Evolutionary conservation across 2,329 filamentous ascomycete genomes (phyloP), one percentile per base, ranked within the genome.

Genomic region (Fusarium agapanthi): DNA sequence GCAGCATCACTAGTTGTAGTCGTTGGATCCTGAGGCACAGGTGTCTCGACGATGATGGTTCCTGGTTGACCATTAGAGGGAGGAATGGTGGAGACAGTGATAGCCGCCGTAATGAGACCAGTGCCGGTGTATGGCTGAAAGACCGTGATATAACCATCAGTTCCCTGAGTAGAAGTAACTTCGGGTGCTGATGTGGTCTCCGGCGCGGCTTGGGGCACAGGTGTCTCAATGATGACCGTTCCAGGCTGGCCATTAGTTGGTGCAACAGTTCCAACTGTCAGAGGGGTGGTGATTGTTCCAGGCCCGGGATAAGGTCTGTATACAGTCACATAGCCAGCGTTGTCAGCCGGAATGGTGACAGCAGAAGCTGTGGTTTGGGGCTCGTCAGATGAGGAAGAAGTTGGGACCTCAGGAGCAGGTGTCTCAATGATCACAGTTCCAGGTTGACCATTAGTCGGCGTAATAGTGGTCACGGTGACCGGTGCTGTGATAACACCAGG

Each of bases 381-480:
- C 14, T 38, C 37, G 22, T 24, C 30, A 8, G 41, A 60, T 3
- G 43, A 32, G 15, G 41, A 41, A 3, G 50, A 44, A 5, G 41
- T 61, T 20, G 34, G 22, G 15, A 28, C 40, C 26, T 22, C 48
- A 4, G 67, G 54, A 4, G 26, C 62, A 41, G 71, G 71, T 18
- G 71, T 73, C 41, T 73, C 61, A 8, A 73, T 73, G 15, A 73
- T 55, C 1, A 73, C 71, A 18, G 71, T 73, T 9, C 71, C 71
- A 15, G 71, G 71, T 34, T 73, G 70, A 9, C 51, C 69, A 14
- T 58, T 65, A 12, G 53, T 54, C 6, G 70, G 69, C 11, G 61
- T 47, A 32, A 72, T 57, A 1, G 65, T 72, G 6, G 70, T 63
- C n/a, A 67, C 60, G 5, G 70, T 70, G 8, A 72, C 40, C 12